Base-by-base conservation (phyloP, 768 basidiomycete genomes). In the Termitomyces heimii region DNA sequence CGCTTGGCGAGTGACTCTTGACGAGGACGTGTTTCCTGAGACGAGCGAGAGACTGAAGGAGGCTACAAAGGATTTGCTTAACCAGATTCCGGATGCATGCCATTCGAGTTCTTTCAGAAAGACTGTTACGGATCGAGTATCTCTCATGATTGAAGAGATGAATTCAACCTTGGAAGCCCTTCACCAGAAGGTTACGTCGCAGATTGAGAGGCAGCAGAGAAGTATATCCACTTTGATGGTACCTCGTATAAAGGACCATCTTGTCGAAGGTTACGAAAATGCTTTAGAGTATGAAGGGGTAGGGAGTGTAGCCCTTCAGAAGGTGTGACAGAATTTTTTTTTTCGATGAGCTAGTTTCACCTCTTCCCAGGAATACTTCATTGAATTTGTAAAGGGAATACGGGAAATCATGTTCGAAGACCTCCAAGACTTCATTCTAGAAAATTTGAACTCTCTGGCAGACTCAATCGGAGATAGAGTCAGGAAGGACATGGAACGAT, bases 1-100 rank as follows among this genome's bases (percentile, higher is more conserved):
- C 8, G 18, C 50, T 35, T 57, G 56, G 56, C 20, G 34, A 39
- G n/a, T 24, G 14, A 57, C 43, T 13, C 26, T 57, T 24, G 49
- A 57, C 18, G 35, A 57, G 8, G 50, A 57, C 18, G 6, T 57
- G 13, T 51, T 57, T 44, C 56, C 56, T 12, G 49, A 57, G 28
- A 43, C 50, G 2, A 50, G 32, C 20, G 7, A 45, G 7, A 10
- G 24, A 3, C 39, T 57, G 4, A 7, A 52, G 24, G 39, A 7
- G 8, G 18, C 16, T 18, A 39, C 49, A 32, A 1, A 29, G 29
- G 50, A 57, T 8, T 16, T 51, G 9, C 49, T 57, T 5, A 26
- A 45, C 24, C 18, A 57, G 26, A 22, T 43, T 22, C 20, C 20
- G 6, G 22, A 44, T 26, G 9, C 20, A 37, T 57, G 56, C n/a